A percentile compares a stretch with the other conserved stretches of the same genome.
Evolutionary conservation across 2,329 filamentous ascomycete species (phyloP).

Genomic region (Sarocladium kiliense): DNA sequence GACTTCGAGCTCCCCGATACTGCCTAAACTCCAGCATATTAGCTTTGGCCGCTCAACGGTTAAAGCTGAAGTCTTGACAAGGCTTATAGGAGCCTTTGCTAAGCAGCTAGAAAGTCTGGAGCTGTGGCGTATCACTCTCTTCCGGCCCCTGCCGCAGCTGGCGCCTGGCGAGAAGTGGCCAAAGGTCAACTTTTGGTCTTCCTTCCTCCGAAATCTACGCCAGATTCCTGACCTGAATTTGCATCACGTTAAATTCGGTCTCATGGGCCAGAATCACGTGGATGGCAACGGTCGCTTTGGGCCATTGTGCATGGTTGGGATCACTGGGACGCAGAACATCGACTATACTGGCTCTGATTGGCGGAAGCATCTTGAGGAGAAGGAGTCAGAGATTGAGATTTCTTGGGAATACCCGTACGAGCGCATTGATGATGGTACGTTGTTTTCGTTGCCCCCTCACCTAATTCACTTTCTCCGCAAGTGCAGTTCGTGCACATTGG

Average conservation of each 20-base stretch:
- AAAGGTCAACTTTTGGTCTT: slow-evolving; percentile 26
- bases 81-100: slow-evolving; percentile 35
- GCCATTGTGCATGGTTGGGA: slow-evolving; percentile 17
- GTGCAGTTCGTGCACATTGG: too few species aligned
- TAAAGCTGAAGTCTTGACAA: slow-evolving; percentile 26
- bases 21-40: slow-evolving; percentile 32
- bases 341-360: slow-evolving; percentile 10
- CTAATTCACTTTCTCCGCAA: too few species aligned
- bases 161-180: neutral
- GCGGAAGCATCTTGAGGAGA: neutral
- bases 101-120: slow-evolving; percentile 37
- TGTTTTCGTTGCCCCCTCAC: too few species aligned
- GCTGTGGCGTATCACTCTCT: slow-evolving; percentile 36
- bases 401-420: neutral
- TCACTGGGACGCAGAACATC: neutral
- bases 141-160: slow-evolving; percentile 13
- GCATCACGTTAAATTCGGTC: slow-evolving; percentile 25
- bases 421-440: neutral
- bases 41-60: slow-evolving; percentile 37
- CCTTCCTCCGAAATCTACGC: slow-evolving; percentile 30
- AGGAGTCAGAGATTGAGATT: neutral
- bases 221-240: slow-evolving; percentile 27
- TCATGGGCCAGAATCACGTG: slow-evolving; percentile 18
- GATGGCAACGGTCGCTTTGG: neutral
- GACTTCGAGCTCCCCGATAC: slow-evolving; percentile 19